A percentile compares a stretch with the other conserved stretches of the same genome.
phyloP scores from a whole-genome alignment of 768 basidiomycete species.

The Tricholoma bakamatsutake region DNA sequence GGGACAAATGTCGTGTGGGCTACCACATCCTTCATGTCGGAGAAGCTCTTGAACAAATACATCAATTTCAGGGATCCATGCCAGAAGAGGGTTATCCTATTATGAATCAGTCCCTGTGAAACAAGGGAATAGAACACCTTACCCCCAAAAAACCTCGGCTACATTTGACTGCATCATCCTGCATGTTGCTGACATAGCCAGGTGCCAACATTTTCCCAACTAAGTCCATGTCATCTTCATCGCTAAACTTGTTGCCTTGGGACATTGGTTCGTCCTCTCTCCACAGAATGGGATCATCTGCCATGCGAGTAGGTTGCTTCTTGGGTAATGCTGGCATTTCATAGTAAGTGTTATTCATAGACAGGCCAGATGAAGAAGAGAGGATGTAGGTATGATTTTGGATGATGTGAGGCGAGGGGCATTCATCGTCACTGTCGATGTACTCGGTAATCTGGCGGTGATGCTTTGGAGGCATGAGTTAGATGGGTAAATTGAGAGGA shows the following conservation, averaged over 20 bases:
- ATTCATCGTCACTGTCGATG: background rate
- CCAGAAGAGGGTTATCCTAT: background rate
- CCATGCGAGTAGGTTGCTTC: background rate
- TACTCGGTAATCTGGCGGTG: background rate
- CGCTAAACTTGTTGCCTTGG: background rate
- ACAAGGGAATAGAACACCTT: background rate
- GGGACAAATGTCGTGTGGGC: background rate
- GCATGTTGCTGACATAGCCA: background rate
- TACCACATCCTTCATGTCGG: background rate
- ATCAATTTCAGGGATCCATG: background rate
- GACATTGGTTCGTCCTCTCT: background rate
- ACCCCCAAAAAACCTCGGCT: background rate
- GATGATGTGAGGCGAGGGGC: background rate
- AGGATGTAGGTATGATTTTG: background rate
- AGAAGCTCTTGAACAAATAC: background rate
- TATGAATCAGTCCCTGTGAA: background rate
- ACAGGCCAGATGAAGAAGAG: background rate
- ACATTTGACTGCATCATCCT: background rate
- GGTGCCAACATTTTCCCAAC: background rate
- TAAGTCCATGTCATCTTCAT: background rate
- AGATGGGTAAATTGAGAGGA: background rate
- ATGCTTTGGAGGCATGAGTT: background rate
- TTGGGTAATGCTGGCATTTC: background rate
- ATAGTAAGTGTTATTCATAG: background rate
- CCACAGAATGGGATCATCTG: background rate